A percentile compares a stretch with the other conserved stretches of the same genome.
Conservation (phyloP, 257 asterid genomes). For the Scutellaria barbata region DNA sequence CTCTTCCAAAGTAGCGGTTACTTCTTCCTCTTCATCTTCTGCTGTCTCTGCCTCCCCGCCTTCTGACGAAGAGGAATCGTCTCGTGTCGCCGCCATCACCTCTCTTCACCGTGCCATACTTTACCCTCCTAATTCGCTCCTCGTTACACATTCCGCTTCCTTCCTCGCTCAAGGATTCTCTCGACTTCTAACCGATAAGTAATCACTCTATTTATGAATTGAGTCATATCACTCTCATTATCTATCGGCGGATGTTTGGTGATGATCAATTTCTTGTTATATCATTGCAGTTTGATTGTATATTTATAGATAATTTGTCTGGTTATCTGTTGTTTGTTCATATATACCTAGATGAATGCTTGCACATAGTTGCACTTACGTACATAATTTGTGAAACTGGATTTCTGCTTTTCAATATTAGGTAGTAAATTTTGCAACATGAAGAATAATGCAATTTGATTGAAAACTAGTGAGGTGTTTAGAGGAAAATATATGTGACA, state of each 20-base stretch:
- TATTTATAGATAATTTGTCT: background rate
- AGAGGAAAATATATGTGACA: constrained; percentile 11
- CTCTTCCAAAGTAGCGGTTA: constrained; percentile 48
- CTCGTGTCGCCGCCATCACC: constrained; percentile 77
- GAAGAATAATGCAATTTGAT: background rate
- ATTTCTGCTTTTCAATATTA: background rate
- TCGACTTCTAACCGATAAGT: constrained; percentile 85
- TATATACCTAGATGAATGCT: background rate
- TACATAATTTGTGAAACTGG: constrained; percentile 8
- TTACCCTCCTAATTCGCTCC: constrained; percentile 82
- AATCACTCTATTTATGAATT: constrained; percentile 32
- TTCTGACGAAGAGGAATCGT: constrained; percentile 66
- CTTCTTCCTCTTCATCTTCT: constrained; percentile 46
- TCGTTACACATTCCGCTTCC: constrained; percentile 88
- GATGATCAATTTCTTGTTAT: background rate
- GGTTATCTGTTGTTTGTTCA: background rate
- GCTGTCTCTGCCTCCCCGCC: constrained; percentile 40
- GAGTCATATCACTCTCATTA: background rate
- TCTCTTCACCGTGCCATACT: constrained; percentile 88
- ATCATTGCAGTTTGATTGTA: constrained; percentile 27
- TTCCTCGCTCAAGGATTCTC: constrained; percentile 85
- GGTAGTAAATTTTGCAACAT: too few relatives aligned
- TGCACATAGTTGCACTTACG: background rate
- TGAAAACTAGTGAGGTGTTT: constrained; percentile 2
- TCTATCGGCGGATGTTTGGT: background rate